A percentile compares a stretch with the other conserved stretches of the same genome.
phyloP scores from a whole-genome alignment of 2,329 filamentous ascomycete genomes.

The Drechslera avenae region DNA sequence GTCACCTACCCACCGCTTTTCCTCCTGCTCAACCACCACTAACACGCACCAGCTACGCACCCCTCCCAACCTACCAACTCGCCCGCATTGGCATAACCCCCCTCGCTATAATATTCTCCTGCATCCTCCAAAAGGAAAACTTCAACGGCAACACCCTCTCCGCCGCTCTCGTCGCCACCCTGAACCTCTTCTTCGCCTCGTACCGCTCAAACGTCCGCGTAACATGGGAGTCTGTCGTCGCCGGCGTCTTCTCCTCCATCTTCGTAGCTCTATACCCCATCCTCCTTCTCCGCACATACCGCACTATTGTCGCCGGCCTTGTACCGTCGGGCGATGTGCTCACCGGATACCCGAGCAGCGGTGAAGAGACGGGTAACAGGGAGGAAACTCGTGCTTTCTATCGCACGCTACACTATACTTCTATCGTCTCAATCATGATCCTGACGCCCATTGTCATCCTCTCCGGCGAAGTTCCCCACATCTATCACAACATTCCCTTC shows the following conservation, averaged over 20 bases:
- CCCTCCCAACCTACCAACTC: conserved; percentile 58
- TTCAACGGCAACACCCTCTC: conserved; percentile 57
- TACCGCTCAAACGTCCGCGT: conserved; percentile 54
- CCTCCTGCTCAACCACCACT: no score
- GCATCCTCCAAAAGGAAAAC: conserved; percentile 53
- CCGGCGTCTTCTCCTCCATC: conserved; percentile 58
- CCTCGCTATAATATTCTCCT: conserved; percentile 56
- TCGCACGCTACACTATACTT: conserved; percentile 59
- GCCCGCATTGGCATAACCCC: conserved; percentile 59
- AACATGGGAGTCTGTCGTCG: conserved; percentile 57
- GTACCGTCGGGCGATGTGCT: conserved; percentile 54
- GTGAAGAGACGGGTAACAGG: conserved; percentile 43
- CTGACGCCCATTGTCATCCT: conserved; percentile 57
- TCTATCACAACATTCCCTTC: conserved; percentile 60
- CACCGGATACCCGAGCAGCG: conserved; percentile 43
- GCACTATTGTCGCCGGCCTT: conserved; percentile 52
- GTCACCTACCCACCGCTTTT: conserved; percentile 12
- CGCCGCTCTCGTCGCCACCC: conserved; percentile 56
- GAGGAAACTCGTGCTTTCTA: conserved; percentile 59
- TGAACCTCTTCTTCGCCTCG: conserved; percentile 58
- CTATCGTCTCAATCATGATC: conserved; percentile 55
- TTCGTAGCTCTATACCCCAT: conserved; percentile 60
- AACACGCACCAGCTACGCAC: conserved; percentile 51
- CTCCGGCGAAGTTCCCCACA: conserved; percentile 56
- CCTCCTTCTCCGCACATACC: conserved; percentile 57